Evolutionary conservation across 1,139 yeast genomes (phyloP).

Genomic region (Geotrichum aggregatum): DNA sequence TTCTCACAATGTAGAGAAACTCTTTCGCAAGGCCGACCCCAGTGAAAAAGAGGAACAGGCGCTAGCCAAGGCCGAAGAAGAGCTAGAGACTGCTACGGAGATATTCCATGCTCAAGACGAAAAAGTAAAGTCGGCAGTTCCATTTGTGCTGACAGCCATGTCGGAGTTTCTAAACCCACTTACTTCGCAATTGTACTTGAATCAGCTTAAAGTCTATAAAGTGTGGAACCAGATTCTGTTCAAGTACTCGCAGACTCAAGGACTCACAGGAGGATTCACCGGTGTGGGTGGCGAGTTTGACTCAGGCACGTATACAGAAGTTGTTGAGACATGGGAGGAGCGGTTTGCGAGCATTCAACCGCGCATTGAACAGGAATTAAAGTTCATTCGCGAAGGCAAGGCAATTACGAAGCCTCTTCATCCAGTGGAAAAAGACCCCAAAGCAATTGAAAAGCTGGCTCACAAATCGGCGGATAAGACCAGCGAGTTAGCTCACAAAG

Average conservation of each 20-base stretch:
- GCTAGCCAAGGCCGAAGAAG: slow-evolving; percentile 32
- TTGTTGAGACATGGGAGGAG: slow-evolving; percentile 33
- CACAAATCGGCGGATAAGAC: slow-evolving; percentile 24
- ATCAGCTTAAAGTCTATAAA: slow-evolving; percentile 32
- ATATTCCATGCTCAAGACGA: slow-evolving; percentile 42
- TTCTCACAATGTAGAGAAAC: slow-evolving; percentile 44
- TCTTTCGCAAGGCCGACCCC: slow-evolving; percentile 39
- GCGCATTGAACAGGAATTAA: slow-evolving; percentile 33
- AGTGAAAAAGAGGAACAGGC: slow-evolving; percentile 34
- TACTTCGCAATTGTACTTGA: slow-evolving; percentile 34
- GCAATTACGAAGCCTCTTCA: slow-evolving; percentile 32
- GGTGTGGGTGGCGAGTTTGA: slow-evolving; percentile 20
- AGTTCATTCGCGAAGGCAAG: slow-evolving; percentile 31
- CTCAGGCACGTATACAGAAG: not conserved
- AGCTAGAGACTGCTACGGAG: slow-evolving; percentile 35
- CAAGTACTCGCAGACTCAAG: slow-evolving; percentile 32
- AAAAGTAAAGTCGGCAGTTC: slow-evolving; percentile 44
- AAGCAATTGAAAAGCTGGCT: slow-evolving; percentile 18
- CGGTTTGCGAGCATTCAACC: slow-evolving; percentile 33
- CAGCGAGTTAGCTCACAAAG: slow-evolving; percentile 21
- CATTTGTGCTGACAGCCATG: slow-evolving; percentile 46
- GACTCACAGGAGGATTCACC: slow-evolving; percentile 22
- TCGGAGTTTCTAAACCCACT: slow-evolving; percentile 50
- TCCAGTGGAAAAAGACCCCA: slow-evolving; percentile 18
- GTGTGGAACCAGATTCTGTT: slow-evolving; percentile 29